A percentile compares a stretch with the other conserved stretches of the same genome.
These are phyloP conservation scores for Mycena metata DNA, from an alignment of 768 basidiomycete species.

Conservation along the genomic window DNA sequence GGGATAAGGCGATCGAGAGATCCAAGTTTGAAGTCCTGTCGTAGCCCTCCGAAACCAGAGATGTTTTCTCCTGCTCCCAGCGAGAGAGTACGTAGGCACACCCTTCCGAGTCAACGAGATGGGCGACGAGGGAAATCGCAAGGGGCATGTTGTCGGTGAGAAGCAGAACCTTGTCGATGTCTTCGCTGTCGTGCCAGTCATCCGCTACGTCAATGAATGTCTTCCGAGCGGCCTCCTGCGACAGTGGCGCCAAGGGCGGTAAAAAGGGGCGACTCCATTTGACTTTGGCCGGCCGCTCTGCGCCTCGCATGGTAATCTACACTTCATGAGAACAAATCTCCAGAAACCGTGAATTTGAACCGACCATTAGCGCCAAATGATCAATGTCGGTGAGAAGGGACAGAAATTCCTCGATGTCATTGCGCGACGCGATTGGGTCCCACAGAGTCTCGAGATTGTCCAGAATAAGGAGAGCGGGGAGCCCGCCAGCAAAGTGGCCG, in stretches of 20 bases:
- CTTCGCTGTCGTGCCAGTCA: not conserved
- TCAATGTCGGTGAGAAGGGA: conserved; percentile 11
- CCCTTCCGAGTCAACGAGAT: conserved; percentile 20
- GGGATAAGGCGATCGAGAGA: not conserved
- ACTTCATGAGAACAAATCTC: not conserved
- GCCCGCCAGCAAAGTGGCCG: not conserved
- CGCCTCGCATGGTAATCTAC: conserved; percentile 30
- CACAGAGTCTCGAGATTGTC: conserved; percentile 26
- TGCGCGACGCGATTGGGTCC: conserved; percentile 8
- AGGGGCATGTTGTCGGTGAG: conserved; percentile 26
- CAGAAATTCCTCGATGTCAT: conserved; percentile 13
- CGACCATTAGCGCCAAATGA: conserved; percentile 15
- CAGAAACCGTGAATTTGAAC: not conserved
- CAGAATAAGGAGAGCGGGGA: conserved; percentile 10
- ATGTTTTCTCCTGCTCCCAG: not conserved
- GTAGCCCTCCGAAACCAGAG: not conserved
- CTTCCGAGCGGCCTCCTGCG: conserved; percentile 17
- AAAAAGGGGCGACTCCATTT: conserved; percentile 27
- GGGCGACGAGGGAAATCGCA: conserved; percentile 16
- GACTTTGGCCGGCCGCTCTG: conserved; percentile 17
- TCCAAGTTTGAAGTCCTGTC: not conserved
- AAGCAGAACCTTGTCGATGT: conserved; percentile 5
- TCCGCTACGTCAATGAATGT: conserved; percentile 27
- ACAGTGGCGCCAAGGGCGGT: conserved; percentile 1
- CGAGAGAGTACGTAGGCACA: not conserved